A percentile compares a stretch with the other conserved stretches of the same genome.
Conservation (phyloP, 169 alveolate genomes). For the Cryptosporidium sp. region DNA sequence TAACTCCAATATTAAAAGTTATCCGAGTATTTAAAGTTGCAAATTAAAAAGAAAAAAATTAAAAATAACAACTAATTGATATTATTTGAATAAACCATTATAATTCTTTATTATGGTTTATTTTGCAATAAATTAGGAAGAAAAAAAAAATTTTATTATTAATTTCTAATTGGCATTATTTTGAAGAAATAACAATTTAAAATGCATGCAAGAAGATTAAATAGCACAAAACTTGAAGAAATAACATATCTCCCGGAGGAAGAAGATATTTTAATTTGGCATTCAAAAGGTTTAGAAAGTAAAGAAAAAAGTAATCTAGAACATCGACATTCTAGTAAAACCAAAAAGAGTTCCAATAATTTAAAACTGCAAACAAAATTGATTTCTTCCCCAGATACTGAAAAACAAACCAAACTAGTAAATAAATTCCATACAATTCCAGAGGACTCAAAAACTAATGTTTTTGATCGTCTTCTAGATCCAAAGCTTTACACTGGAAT, state of each 20-base stretch:
- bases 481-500: conserved; percentile 76
- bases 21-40: no score
- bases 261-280: conserved; percentile 66
- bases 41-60: no score
- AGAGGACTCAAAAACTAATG: conserved; percentile 32
- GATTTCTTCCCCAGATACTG: not conserved
- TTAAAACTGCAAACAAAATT: not conserved
- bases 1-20: not conserved
- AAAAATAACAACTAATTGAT: not conserved
- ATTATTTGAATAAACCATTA: not conserved
- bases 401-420: not conserved
- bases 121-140: not conserved
- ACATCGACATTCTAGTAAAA: not conserved
- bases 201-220: conserved; percentile 23
- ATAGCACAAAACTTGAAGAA: conserved; percentile 36
- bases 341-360: not conserved
- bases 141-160: not conserved
- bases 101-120: not conserved
- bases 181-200: not conserved
- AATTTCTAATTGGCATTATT: not conserved
- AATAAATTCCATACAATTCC: conserved; percentile 26
- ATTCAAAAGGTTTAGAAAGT: conserved; percentile 14
- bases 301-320: not conserved
- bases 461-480: conserved; percentile 57
- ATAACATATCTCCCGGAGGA: conserved; percentile 60